Evolutionary conservation across 2,329 filamentous ascomycete species (phyloP), one percentile per base, ranked within the genome.

Genomic region (Gaeumannomyces tritici): DNA sequence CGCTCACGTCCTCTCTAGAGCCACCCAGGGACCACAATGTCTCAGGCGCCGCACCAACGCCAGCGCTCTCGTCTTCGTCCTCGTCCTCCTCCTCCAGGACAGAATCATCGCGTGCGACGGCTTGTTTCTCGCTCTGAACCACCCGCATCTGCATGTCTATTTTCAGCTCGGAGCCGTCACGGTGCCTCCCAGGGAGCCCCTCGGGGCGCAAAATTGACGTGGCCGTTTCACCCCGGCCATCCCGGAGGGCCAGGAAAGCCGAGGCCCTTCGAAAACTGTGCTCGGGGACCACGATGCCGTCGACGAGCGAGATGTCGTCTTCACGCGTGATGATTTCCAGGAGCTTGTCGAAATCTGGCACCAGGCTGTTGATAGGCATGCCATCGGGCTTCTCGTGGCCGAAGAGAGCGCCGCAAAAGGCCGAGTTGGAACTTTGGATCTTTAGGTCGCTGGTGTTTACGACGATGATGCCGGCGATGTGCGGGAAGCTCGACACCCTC

Each of bases 111-210:
- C 83, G 81, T 64, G 85, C 79, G 62, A 81, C 80, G 3, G 80
- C 75, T 63, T 86, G 84, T 67, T 87, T 88, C 68, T 93, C 92
- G 72, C 90, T 96, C 76, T 93, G 91, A 21, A 98, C 93, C 28
- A 99, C 92, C 42, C 95, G 87, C 89, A 99, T 91, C 75, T 99
- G 95, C 33, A 97, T 87, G 72, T 99, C 95, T 47, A 99, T 90
- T 74, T 91, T 93, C 66, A 99, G 88, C 65, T 95, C 90, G 0
- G 90, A 89, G 3, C 95, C 93, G 72, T 99, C 95, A 54, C 93
- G 87, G 73, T 99, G 95, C 69, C 85, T 88, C 0, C 92, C 95
- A 6, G 88, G 85, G 55, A 99, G 79, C 15, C 95, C 95, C 67
- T 90, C 89, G 1, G 95, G 92, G 62, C 89, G 85, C 58, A 96